Base-by-base conservation (phyloP, 192 early-diverging fungal genomes). In the Coemansia sp. region DNA sequence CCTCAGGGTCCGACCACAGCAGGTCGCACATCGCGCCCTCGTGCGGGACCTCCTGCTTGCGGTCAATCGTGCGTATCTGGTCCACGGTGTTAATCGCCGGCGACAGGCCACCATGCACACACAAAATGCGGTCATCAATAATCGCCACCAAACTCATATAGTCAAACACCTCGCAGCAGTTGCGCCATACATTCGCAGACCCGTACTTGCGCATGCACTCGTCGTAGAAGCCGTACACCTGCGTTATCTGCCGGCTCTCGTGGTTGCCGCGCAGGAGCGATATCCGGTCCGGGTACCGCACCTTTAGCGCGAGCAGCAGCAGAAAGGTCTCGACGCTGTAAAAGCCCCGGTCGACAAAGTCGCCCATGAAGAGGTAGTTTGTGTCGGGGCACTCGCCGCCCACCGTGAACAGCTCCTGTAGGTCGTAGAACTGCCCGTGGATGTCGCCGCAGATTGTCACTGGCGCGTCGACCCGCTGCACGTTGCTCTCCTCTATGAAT, bases 181-280 rank as follows among this genome's bases (percentile, higher is more conserved):
- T 93, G 67, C 93, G 85, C 95, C 95, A 98, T 19, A 97, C 94
- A 66, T 94, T 95, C 21, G 91, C 89, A 6, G 92, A 93, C 24
- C 94, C 97, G 81, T 92, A 97, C 74, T 97, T 97, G 58, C 92
- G 86, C 75, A 95, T 77, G 69, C 93, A 97, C 65, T 97, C 94
- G 70, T 98, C 96, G 70, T 98, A 97, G 65, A 98, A 96, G 43
- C 95, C 95, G 71, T 98, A 98, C 23, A 98, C 95, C 78, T 97
- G 95, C n/a, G 92, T 97, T 57, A 96, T 95, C 71, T 97, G 94
- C 59, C 93, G 66, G 46, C 84, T 87, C 77, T 95, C 92, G 77
- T 95, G 92, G 83, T 97, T 97, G 60, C 94, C 94, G 32, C 94
- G 88, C 65, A 97, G 85, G 46, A 97, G 79, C 18, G 92, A 93